Evolutionary conservation across 2,329 filamentous ascomycete species (phyloP).

Genomic region (Alternaria ventricosa): DNA sequence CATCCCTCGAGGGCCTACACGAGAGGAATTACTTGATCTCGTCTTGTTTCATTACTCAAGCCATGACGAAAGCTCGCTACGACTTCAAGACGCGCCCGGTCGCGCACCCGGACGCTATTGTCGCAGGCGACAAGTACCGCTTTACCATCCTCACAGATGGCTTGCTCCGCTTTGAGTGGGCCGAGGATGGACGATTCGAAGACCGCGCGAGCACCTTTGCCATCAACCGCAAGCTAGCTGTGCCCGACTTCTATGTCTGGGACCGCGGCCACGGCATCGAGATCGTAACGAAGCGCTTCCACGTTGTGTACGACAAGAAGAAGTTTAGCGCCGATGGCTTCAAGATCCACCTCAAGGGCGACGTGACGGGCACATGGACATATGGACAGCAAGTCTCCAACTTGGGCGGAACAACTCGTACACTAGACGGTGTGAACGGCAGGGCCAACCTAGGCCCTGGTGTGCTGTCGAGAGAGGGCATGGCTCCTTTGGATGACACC

Average conservation of each 20-base stretch:
- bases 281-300: conserved; percentile 63
- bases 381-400: conserved; percentile 56
- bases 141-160: conserved; percentile 66
- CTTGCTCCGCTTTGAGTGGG: conserved; percentile 68
- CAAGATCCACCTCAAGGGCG: conserved; percentile 53
- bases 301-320: conserved; percentile 65
- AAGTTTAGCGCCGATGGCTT: conserved; percentile 61
- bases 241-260: conserved; percentile 57
- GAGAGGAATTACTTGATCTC: conserved; percentile 15
- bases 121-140: conserved; percentile 60
- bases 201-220: conserved; percentile 69
- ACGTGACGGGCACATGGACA: conserved; percentile 57
- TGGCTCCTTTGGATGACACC: conserved; percentile 62
- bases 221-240: conserved; percentile 59
- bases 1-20: conserved; percentile 10
- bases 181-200: conserved; percentile 65
- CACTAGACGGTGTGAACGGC: conserved; percentile 62
- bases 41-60: conserved; percentile 9
- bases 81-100: conserved; percentile 53
- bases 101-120: conserved; percentile 55
- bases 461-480: conserved; percentile 59
- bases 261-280: conserved; percentile 58
- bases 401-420: conserved; percentile 59
- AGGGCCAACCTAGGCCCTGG: conserved; percentile 58
- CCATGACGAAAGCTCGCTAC: conserved; percentile 49